Conservation (phyloP, 192 early-diverging fungal genomes). For the Jimgerdemannia flammicorona region DNA sequence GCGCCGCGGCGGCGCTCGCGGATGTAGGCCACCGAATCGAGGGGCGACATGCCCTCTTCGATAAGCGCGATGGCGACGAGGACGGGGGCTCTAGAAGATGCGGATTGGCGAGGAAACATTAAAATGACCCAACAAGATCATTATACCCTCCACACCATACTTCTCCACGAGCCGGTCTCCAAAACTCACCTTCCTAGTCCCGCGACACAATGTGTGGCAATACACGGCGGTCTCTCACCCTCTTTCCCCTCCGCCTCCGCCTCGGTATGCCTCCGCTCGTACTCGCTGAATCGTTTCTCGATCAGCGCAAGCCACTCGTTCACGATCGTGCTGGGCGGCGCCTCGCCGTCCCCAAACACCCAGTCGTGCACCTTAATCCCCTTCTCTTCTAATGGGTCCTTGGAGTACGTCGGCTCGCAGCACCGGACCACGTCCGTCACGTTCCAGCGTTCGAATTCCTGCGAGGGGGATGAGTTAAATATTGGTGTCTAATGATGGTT, state of each 20-base stretch:
- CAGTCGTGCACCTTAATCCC: slow-evolving; percentile 72
- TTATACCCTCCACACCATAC: too few species aligned
- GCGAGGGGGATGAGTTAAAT: slow-evolving; percentile 7
- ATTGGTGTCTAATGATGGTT: neutral
- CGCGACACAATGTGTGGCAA: slow-evolving; percentile 78
- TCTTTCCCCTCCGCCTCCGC: neutral
- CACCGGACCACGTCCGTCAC: slow-evolving; percentile 80
- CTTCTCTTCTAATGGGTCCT: slow-evolving; percentile 39
- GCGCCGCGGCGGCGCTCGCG: slow-evolving; percentile 70
- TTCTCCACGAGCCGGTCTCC: neutral
- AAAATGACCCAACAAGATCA: too few species aligned
- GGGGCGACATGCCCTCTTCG: slow-evolving; percentile 71
- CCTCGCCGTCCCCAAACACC: slow-evolving; percentile 68
- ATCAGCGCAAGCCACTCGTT: slow-evolving; percentile 66
- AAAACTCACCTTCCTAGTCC: slow-evolving; percentile 63
- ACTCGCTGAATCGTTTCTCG: slow-evolving; percentile 39
- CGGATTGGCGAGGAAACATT: neutral
- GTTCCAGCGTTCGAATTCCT: slow-evolving; percentile 65
- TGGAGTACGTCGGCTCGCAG: slow-evolving; percentile 81
- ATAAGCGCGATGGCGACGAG: slow-evolving; percentile 79
- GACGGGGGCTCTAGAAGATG: slow-evolving; percentile 44
- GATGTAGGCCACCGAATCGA: slow-evolving; percentile 74
- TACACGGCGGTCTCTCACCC: slow-evolving; percentile 26
- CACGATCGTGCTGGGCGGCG: slow-evolving; percentile 58
- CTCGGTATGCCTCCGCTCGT: slow-evolving; percentile 2